phyloP scores from a whole-genome alignment of 2,329 filamentous ascomycete species.

The Trichoderma sp. region DNA sequence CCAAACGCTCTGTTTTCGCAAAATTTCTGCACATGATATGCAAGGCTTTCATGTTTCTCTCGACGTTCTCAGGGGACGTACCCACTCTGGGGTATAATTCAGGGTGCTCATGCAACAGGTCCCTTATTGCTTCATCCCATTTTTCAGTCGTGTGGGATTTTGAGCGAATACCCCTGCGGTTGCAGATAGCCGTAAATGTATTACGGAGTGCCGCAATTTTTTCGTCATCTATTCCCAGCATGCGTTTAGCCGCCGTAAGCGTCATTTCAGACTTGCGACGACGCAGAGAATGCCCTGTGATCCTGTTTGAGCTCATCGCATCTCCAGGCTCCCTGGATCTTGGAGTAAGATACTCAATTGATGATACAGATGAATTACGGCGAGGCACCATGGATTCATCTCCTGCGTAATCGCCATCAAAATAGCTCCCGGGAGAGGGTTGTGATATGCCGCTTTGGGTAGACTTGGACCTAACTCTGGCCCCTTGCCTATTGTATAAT shows the following conservation, averaged over 20 bases:
- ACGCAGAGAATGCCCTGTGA: constrained; percentile 40
- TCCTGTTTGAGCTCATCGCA: constrained; percentile 64
- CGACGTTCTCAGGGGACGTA: constrained; percentile 54
- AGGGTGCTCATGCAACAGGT: constrained; percentile 61
- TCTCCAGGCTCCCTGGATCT: background rate
- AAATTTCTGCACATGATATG: constrained; percentile 81
- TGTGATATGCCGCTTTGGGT: constrained; percentile 33
- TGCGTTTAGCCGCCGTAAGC: constrained; percentile 72
- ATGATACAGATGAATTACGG: background rate
- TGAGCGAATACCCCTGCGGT: constrained; percentile 64
- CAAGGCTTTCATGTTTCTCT: constrained; percentile 65
- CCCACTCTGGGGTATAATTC: constrained; percentile 64
- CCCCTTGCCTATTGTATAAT: constrained; percentile 59
- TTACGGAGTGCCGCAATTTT: constrained; percentile 64
- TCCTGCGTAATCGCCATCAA: background rate
- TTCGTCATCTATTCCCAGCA: constrained; percentile 61
- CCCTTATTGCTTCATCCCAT: constrained; percentile 70
- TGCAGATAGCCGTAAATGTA: constrained; percentile 69
- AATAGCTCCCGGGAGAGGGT: background rate
- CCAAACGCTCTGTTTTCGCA: constrained; percentile 71
- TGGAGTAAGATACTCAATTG: background rate
- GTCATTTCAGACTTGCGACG: constrained; percentile 65
- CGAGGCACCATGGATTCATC: background rate
- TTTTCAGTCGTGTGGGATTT: constrained; percentile 74
- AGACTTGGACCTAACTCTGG: constrained; percentile 52